Conservation (phyloP, 129 eudicot genomes). For the Pittosporum tobira region DNA sequence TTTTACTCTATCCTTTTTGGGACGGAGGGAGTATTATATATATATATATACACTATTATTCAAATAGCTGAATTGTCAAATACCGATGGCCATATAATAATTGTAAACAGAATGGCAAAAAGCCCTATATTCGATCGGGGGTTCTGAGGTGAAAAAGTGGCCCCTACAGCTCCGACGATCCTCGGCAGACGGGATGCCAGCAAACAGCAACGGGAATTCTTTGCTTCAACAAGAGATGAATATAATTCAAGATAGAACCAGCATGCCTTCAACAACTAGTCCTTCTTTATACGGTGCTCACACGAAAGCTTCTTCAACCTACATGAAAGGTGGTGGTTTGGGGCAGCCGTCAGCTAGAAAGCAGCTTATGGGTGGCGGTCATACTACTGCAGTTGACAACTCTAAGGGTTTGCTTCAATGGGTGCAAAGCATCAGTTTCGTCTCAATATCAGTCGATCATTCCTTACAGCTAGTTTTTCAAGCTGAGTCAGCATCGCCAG, state of each 20-base stretch:
- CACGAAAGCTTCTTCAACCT: constrained; percentile 52
- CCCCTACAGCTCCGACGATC: constrained; percentile 86
- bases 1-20: too few relatives aligned
- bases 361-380: constrained; percentile 35
- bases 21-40: too few relatives aligned
- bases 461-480: constrained; percentile 71
- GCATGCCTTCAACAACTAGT: constrained; percentile 53
- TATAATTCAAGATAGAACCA: constrained; percentile 61
- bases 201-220: constrained; percentile 71
- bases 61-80: constrained; percentile 3
- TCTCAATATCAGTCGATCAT: constrained; percentile 71
- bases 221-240: constrained; percentile 80
- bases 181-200: constrained; percentile 72
- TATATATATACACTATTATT: too few relatives aligned
- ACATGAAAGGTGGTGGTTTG: constrained; percentile 71
- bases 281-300: constrained; percentile 47
- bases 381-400: constrained; percentile 39
- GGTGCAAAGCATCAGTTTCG: constrained; percentile 95
- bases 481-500: constrained; percentile 74
- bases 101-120: constrained; percentile 92
- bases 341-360: constrained; percentile 77
- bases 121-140: constrained; percentile 81
- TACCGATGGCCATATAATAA: not conserved
- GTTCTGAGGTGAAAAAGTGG: constrained; percentile 96
- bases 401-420: constrained; percentile 91